A percentile compares a stretch with the other conserved stretches of the same genome.
phyloP scores from a whole-genome alignment of 495 filamentous ascomycete genomes.

The Cenococcum geophilum region DNA sequence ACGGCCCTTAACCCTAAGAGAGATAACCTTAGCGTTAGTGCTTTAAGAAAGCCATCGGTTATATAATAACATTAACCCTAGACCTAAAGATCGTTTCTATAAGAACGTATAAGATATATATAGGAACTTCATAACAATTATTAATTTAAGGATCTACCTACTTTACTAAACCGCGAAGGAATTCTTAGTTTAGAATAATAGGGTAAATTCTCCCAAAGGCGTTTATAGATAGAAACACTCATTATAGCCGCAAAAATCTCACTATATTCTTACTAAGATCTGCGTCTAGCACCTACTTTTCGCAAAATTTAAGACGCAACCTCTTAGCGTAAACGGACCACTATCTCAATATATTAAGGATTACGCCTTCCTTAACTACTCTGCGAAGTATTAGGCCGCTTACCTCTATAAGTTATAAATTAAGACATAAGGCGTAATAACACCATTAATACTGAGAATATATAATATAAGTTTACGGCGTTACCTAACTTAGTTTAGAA shows the following conservation, averaged over 20 bases:
- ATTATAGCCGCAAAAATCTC: neutral
- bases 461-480: neutral
- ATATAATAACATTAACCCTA: neutral
- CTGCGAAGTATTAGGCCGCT: neutral
- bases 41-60: neutral
- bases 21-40: neutral
- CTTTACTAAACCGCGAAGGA: constrained; percentile 10
- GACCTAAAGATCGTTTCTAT: neutral
- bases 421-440: neutral
- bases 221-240: constrained; percentile 1
- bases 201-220: neutral
- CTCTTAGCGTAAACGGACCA: neutral
- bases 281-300: neutral
- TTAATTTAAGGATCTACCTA: constrained; percentile 1
- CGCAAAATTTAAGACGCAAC: neutral
- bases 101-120: neutral
- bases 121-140: constrained; percentile 7
- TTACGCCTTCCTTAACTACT: neutral
- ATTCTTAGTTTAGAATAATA: neutral
- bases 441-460: neutral
- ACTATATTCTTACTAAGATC: neutral
- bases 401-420: neutral
- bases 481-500: neutral
- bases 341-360: neutral
- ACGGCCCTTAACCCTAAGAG: neutral